phyloP scores from a whole-genome alignment of 306 rosid genomes.

The Cicer cuneatum region DNA sequence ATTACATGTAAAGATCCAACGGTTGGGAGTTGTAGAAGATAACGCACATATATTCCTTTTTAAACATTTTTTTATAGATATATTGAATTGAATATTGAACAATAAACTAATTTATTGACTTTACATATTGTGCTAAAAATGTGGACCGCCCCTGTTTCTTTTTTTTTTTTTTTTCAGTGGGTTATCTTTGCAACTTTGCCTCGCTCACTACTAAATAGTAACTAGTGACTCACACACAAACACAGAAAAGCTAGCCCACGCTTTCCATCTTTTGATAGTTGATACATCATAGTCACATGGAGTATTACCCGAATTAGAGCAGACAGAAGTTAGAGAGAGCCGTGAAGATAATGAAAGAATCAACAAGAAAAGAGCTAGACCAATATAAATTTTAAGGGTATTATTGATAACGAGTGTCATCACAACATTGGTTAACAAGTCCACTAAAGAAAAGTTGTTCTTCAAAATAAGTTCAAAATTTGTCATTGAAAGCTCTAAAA shows the following conservation, averaged over 20 bases:
- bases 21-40: conserved; percentile 34
- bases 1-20: conserved; percentile 37
- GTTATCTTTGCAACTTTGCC: not conserved
- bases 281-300: too few relatives aligned
- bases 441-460: too few relatives aligned
- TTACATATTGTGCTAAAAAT: not conserved
- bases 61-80: not conserved
- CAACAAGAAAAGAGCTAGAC: too few relatives aligned
- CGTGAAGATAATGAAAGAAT: too few relatives aligned
- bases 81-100: not conserved
- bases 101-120: not conserved
- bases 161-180: not conserved
- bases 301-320: not conserved
- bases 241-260: not conserved
- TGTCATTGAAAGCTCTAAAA: too few relatives aligned
- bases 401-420: too few relatives aligned
- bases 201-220: not conserved
- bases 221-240: not conserved
- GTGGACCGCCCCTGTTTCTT: conserved; percentile 1
- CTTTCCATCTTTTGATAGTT: not conserved
- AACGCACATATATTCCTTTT: conserved; percentile 39
- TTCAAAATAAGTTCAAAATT: too few relatives aligned
- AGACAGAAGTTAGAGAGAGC: not conserved
- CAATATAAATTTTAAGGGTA: too few relatives aligned
- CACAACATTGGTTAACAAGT: too few relatives aligned